Conservation (phyloP, 1,284 basidiomycete species). For the Marasmius tenuissimus region DNA sequence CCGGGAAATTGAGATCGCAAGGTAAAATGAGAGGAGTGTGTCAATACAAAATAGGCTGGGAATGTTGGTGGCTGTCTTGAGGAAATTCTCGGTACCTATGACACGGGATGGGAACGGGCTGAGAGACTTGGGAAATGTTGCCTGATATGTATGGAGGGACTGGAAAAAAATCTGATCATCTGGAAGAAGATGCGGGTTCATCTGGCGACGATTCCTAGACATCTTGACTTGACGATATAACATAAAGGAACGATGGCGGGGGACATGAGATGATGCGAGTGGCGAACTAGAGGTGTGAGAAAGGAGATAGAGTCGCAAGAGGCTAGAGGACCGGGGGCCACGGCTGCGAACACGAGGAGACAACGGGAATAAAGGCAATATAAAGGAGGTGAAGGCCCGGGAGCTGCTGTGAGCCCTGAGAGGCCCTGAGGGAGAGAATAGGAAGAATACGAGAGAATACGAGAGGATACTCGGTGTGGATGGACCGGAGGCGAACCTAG, state of each 20-base stretch:
- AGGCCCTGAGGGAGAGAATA: no score
- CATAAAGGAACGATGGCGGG: not conserved
- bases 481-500: no score
- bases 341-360: no score
- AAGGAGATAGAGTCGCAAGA: no score
- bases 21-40: no score
- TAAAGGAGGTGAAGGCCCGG: no score
- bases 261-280: not conserved
- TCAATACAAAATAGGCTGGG: not conserved
- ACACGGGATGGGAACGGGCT: not conserved
- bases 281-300: no score
- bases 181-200: not conserved
- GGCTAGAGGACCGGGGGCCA: no score
- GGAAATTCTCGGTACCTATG: not conserved
- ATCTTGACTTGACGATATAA: not conserved
- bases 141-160: not conserved
- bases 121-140: not conserved
- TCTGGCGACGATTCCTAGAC: not conserved
- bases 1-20: slow-evolving; percentile 1
- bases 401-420: no score
- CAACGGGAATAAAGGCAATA: no score
- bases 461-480: no score
- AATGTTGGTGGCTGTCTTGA: not conserved
- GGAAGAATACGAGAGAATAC: no score
- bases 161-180: not conserved